A percentile compares a stretch with the other conserved stretches of the same genome.
phyloP scores from a whole-genome alignment of 352 stramenopile genomes.

The Globisporangium spiculum region DNA sequence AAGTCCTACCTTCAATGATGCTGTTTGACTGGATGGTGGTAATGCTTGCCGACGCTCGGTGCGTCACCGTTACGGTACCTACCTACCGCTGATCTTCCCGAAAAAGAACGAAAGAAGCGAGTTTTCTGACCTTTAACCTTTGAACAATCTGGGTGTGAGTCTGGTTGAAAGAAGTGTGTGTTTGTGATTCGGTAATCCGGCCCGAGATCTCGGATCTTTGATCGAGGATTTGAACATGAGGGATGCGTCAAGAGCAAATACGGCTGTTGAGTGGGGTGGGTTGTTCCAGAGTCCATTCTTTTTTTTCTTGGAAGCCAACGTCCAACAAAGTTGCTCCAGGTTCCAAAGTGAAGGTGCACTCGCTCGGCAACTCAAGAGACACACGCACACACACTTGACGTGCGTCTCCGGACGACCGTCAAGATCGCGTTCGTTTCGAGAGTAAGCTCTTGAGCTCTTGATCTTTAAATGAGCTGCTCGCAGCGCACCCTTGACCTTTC shows the following conservation, averaged over 20 bases:
- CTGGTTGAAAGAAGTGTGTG: too few relatives aligned
- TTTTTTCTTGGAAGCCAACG: not conserved
- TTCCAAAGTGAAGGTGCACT: not conserved
- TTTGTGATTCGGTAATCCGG: too few relatives aligned
- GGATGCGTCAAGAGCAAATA: too few relatives aligned
- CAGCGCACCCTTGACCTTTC: not conserved
- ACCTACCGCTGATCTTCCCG: too few relatives aligned
- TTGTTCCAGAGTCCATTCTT: not conserved
- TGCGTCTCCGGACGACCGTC: not conserved
- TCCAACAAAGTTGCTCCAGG: not conserved
- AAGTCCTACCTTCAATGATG: not conserved
- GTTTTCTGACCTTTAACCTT: too few relatives aligned
- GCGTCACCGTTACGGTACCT: not conserved
- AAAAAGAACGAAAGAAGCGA: too few relatives aligned
- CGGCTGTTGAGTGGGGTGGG: not conserved
- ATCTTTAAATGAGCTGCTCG: not conserved
- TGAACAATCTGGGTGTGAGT: too few relatives aligned
- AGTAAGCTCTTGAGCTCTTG: not conserved
- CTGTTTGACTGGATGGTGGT: not conserved
- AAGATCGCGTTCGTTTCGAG: not conserved
- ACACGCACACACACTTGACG: not conserved
- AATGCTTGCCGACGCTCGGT: not conserved
- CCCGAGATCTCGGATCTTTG: too few relatives aligned
- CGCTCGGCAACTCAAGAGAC: not conserved
- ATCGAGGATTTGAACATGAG: too few relatives aligned